Evolutionary conservation across 352 stramenopile genomes (phyloP), one percentile per base, ranked within the genome.

Genomic region (Globisporangium polare): DNA sequence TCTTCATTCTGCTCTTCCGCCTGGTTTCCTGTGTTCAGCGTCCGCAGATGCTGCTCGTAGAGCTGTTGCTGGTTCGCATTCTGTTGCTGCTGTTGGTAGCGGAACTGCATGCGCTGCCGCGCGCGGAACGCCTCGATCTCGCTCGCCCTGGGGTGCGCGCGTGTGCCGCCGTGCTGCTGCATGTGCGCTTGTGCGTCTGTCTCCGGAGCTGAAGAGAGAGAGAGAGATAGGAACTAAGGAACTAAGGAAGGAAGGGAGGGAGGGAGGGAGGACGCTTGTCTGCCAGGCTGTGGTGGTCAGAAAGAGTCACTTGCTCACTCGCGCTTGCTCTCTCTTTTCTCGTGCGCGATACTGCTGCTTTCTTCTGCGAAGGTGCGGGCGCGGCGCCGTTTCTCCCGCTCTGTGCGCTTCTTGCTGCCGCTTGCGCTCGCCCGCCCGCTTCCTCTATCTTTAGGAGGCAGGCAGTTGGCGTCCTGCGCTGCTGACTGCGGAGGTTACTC

Each of bases 111-210:
- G 46, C 74, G 74, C 60, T 72, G 67, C 39, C 63, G 69, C 37
- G 68, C 73, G 26, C 77, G 77, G 39, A 77, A 75, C 31, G 53
- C 66, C 63, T 84, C 77, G 50, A 83, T 73, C 29, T 83, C 73
- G 45, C 49, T 63, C 35, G 58, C 45, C 0, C 17, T 39, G 20
- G 6, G 26, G 7, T 54, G 49, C 17, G 17, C 49, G 17, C 7
- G n/a, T n/a, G n/a, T 43, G 53, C 20, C 29, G 27, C 24, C 18
- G 22, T 61, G 39, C 39, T 31, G 54, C 3, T 56, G 50, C 50
- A 56, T 56, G 8, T 5, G 12, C 5, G 54, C 52, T 58, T 33
- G 22, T 49, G 15, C 2, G 20, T 35, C 13, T 59, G 24, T 39
- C 3, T 49, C 12, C 47, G 18, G 2, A 22, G 29, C 4, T 5